phyloP scores from a whole-genome alignment of 768 basidiomycete genomes.

The Russula sp. region DNA sequence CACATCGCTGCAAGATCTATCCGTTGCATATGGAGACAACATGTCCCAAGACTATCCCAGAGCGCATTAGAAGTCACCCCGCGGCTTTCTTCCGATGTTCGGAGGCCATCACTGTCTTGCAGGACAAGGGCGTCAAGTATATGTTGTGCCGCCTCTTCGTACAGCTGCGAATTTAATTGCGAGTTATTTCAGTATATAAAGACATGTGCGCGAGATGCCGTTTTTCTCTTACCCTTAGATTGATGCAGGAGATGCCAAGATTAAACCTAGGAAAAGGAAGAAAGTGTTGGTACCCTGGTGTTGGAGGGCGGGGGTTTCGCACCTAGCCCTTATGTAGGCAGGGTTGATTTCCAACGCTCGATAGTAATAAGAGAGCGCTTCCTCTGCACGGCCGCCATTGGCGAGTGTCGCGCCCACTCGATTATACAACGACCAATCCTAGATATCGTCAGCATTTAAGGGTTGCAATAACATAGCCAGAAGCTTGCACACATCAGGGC shows the following conservation, averaged over 20 bases:
- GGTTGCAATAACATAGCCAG: not conserved
- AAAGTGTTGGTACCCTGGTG: not conserved
- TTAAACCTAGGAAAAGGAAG: slow-evolving; percentile 58
- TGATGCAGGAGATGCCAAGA: slow-evolving; percentile 87
- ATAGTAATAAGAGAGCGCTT: slow-evolving; percentile 85
- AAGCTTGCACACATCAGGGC: slow-evolving; percentile 68
- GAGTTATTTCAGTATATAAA: slow-evolving; percentile 18
- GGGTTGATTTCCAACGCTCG: slow-evolving; percentile 84
- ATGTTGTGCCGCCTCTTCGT: slow-evolving; percentile 80
- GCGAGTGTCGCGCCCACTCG: slow-evolving; percentile 93
- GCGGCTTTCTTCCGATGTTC: slow-evolving; percentile 46
- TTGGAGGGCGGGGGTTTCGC: slow-evolving; percentile 19
- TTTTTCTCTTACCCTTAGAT: slow-evolving; percentile 52
- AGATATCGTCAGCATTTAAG: not conserved
- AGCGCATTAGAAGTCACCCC: slow-evolving; percentile 72
- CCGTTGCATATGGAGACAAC: slow-evolving; percentile 75
- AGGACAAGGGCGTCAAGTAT: slow-evolving; percentile 84
- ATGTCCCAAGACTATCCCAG: slow-evolving; percentile 86
- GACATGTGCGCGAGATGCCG: slow-evolving; percentile 24
- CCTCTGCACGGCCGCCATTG: slow-evolving; percentile 71
- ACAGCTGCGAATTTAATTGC: slow-evolving; percentile 47
- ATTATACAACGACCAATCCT: slow-evolving; percentile 94
- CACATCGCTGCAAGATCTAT: slow-evolving; percentile 72
- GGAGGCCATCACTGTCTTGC: slow-evolving; percentile 79
- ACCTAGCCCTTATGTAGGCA: slow-evolving; percentile 85